phyloP scores from a whole-genome alignment of 805 yeast species.

The Helenozyma rhizophorensis region DNA sequence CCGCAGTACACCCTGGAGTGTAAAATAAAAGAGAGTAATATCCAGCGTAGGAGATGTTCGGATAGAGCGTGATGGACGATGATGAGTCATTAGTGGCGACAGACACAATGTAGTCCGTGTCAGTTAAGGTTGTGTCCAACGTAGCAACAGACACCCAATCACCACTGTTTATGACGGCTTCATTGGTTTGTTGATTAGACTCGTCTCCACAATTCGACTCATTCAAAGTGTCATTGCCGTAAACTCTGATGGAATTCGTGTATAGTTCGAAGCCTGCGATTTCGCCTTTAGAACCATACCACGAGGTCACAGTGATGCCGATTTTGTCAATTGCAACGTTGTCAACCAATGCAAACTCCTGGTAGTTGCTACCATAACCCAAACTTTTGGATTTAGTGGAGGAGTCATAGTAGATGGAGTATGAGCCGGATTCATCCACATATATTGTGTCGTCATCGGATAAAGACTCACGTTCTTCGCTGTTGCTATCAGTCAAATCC shows the following conservation, averaged over 20 bases:
- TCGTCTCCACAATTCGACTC: slow-evolving; percentile 52
- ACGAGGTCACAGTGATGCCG: slow-evolving; percentile 58
- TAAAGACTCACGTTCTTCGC: slow-evolving; percentile 11
- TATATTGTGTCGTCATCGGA: slow-evolving; percentile 25
- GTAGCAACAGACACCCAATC: slow-evolving; percentile 24
- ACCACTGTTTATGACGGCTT: slow-evolving; percentile 24
- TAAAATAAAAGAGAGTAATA: slow-evolving; percentile 65
- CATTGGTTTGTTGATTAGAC: slow-evolving; percentile 20
- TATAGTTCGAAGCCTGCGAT: slow-evolving; percentile 70
- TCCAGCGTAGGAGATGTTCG: slow-evolving; percentile 71
- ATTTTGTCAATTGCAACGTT: slow-evolving; percentile 55
- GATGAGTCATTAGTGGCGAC: slow-evolving; percentile 20
- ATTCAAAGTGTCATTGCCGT: slow-evolving; percentile 73
- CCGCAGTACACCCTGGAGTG: slow-evolving; percentile 83
- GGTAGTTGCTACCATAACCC: slow-evolving; percentile 50
- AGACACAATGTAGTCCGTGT: slow-evolving; percentile 30
- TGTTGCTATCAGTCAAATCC: slow-evolving; percentile 21
- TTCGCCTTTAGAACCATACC: slow-evolving; percentile 67
- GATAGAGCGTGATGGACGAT: slow-evolving; percentile 46
- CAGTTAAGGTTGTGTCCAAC: slow-evolving; percentile 21
- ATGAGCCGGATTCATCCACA: slow-evolving; percentile 32
- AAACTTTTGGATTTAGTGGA: slow-evolving; percentile 30
- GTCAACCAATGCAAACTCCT: slow-evolving; percentile 81
- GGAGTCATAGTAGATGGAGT: slow-evolving; percentile 30
- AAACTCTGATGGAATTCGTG: slow-evolving; percentile 55